A percentile compares a stretch with the other conserved stretches of the same genome.
Evolutionary conservation across 768 basidiomycete genomes (phyloP).

Genomic region (Arthromyces matolae): DNA sequence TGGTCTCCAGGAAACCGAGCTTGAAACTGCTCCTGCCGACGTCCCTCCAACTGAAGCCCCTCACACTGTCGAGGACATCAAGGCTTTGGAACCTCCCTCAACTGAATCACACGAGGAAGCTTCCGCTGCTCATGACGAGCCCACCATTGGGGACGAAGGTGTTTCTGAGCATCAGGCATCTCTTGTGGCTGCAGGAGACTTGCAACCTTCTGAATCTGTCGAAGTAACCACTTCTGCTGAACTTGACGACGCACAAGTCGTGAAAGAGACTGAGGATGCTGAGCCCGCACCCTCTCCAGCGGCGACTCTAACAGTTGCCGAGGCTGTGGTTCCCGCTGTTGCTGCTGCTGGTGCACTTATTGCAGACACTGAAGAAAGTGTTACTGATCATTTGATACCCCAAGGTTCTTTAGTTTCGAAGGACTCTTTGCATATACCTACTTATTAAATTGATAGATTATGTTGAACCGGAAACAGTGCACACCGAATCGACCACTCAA

Average conservation of each 20-base stretch:
- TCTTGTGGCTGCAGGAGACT: no score
- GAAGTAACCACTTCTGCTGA: constrained; percentile 11
- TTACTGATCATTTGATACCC: background rate
- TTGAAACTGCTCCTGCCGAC: background rate
- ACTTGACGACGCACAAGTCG: background rate
- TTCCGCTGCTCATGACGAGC: no score
- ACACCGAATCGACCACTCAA: background rate
- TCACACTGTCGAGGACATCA: background rate
- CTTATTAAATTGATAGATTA: background rate
- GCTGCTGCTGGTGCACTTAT: background rate
- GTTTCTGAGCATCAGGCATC: no score
- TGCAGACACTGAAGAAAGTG: background rate
- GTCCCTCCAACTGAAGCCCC: no score
- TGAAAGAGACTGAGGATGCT: background rate
- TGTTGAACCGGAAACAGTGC: background rate
- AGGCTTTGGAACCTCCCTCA: background rate
- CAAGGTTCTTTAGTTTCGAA: background rate
- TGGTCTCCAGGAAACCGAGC: constrained; percentile 5
- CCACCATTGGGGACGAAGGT: no score
- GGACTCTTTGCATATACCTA: background rate
- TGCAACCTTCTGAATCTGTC: no score
- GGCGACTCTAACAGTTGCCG: background rate
- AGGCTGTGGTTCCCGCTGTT: background rate
- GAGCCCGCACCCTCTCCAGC: background rate
- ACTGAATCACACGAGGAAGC: no score